Evolutionary conservation across 2,329 filamentous ascomycete genomes (phyloP), one percentile per base, ranked within the genome.

Genomic region (Gaeumannomyces sp.): DNA sequence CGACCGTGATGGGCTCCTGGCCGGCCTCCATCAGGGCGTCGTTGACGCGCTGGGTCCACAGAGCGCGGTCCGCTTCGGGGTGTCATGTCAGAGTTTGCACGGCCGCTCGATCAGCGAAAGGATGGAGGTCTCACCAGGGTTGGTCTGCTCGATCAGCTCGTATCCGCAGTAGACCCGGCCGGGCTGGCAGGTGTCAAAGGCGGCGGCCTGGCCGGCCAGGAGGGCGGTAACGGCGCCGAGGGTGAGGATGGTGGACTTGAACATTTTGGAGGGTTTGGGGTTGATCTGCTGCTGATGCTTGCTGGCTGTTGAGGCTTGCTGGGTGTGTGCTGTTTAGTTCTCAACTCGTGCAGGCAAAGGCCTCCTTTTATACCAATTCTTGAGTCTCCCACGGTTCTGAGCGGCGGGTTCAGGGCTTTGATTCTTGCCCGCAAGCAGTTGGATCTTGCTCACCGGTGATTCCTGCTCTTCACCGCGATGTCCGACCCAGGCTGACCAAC

Each of bases 131-230:
- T 58, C n/a, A 25, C n/a, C n/a, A 25, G 56, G 56, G 10, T 38
- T 4, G n/a, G 13, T 1, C 56, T 58, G 56, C 10, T 25, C 16
- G 56, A 25, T 28, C n/a, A 58, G n/a, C n/a, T 25, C 56, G n/a
- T 25, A 27, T 10, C 56, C 56, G 27, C 56, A 58, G 56, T 58
- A 58, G n/a, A 58, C 19, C 6, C 27, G 8, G 22, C n/a, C n/a
- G 10, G 27, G n/a, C 27, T 25, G 1, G 56, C 56, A 58, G 56
- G 56, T 58, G 56, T 25, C 14, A 7, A 58, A 58, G 56, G 56
- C 56, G n/a, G 56, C 56, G 56, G 22, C 56, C 56, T 58, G 56
- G 56, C 56, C 56, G 8, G 22, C 56, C n/a, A 58, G 56, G n/a
- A 58, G 56, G 10, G n/a, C 56, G 56, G 45, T 6, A 6, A 38